Conservation (phyloP, 306 rosid species). For the Acacia confusa region DNA sequence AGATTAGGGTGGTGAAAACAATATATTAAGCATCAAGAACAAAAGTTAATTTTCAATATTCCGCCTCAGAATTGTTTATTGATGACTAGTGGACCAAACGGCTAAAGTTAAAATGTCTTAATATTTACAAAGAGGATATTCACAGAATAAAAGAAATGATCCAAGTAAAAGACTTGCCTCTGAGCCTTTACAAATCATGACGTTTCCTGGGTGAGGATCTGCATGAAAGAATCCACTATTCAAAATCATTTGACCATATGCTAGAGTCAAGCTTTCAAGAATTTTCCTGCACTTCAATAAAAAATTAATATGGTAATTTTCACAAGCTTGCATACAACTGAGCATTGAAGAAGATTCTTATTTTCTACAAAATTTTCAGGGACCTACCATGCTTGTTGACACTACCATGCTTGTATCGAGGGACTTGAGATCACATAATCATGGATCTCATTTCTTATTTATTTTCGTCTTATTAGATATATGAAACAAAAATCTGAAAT, state of each 20-base stretch:
- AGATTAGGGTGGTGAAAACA: conserved; percentile 29
- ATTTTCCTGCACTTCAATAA: conserved; percentile 70
- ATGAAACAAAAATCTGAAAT: not conserved
- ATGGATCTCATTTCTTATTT: not conserved
- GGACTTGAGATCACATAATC: not conserved
- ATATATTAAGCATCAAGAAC: conserved; percentile 17
- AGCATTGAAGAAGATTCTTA: conserved; percentile 7
- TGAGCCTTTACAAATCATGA: conserved; percentile 88
- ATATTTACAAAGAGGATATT: conserved; percentile 18
- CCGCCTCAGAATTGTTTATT: not conserved
- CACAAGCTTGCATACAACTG: conserved; percentile 7
- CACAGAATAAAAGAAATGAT: conserved; percentile 4
- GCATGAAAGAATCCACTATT: conserved; percentile 97
- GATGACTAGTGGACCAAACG: not conserved
- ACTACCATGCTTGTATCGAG: not conserved
- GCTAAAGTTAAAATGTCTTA: not conserved
- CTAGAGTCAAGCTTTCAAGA: conserved; percentile 90
- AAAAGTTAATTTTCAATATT: conserved; percentile 28
- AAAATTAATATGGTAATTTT: conserved; percentile 10
- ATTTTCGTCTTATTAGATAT: not conserved
- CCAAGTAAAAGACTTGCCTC: conserved; percentile 68
- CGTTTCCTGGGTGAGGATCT: conserved; percentile 98
- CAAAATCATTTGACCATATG: conserved; percentile 98
- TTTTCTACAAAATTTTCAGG: not conserved
- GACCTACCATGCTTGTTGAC: no score